Conservation (phyloP, 2,329 filamentous ascomycete species). For the Orbilia brochopaga region DNA sequence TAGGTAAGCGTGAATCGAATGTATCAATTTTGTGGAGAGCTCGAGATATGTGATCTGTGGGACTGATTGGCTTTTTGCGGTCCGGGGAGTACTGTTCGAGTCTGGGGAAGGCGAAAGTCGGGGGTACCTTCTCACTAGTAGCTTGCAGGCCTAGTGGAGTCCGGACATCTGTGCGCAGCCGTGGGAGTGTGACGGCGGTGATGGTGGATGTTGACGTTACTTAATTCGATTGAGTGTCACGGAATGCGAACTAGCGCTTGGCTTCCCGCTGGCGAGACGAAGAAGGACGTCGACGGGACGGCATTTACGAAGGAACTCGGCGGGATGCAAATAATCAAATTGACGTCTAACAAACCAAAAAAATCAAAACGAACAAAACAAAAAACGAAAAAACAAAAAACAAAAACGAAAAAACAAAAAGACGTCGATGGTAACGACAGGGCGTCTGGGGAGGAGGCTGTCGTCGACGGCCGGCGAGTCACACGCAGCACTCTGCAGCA, state of each 20-base stretch:
- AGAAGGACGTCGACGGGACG: constrained; percentile 4
- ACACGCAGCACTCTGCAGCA: background rate
- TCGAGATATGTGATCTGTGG: background rate
- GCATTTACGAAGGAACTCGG: constrained; percentile 3
- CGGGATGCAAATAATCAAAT: background rate
- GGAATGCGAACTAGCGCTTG: constrained; percentile 17
- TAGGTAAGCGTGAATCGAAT: too few species aligned
- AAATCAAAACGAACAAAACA: constrained; percentile 2
- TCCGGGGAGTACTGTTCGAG: constrained; percentile 16
- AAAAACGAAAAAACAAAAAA: background rate
- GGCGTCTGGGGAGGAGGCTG: background rate
- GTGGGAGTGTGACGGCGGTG: constrained; percentile 23
- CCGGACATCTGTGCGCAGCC: constrained; percentile 25
- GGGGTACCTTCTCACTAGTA: too few species aligned
- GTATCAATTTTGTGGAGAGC: too few species aligned
- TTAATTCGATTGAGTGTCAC: constrained; percentile 34
- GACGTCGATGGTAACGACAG: background rate
- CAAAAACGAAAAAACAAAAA: background rate
- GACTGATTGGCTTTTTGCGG: constrained; percentile 11
- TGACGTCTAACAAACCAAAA: background rate
- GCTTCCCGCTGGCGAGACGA: constrained; percentile 6
- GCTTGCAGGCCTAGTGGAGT: constrained; percentile 22
- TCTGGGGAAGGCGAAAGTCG: constrained; percentile 20
- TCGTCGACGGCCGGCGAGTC: background rate
- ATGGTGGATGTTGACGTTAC: constrained; percentile 37